Evolutionary conservation across 2,329 filamentous ascomycete species (phyloP).

Genomic region (Mollisia scopiformis): DNA sequence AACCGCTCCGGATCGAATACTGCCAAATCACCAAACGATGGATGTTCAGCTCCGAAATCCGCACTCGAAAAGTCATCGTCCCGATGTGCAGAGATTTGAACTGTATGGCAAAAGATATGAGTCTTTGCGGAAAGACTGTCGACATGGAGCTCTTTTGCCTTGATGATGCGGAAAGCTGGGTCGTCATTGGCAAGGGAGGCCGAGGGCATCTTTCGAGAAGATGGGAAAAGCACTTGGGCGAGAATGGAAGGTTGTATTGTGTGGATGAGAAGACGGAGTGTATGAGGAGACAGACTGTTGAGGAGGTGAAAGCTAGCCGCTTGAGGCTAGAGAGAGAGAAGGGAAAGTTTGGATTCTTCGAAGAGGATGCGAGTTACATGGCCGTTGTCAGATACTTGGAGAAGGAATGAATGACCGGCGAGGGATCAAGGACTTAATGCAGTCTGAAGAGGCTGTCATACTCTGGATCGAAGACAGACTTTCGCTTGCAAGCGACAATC

Average conservation of each 20-base stretch:
- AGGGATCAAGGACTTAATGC: background rate
- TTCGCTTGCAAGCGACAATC: background rate
- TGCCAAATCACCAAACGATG: constrained; percentile 17
- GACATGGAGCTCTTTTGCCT: constrained; percentile 14
- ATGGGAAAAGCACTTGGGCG: background rate
- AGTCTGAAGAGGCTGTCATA: too few species aligned
- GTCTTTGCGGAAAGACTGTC: background rate
- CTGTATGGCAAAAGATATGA: constrained; percentile 9
- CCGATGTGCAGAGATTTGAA: constrained; percentile 8
- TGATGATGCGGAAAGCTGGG: constrained; percentile 19
- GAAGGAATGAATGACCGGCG: background rate
- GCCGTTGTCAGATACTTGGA: constrained; percentile 16
- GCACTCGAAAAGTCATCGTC: constrained; percentile 3
- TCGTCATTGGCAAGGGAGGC: background rate
- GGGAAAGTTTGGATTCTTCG: constrained; percentile 1
- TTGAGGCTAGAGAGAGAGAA: background rate
- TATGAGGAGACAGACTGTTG: constrained; percentile 5
- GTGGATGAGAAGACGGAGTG: constrained; percentile 8
- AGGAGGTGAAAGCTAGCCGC: constrained; percentile 5
- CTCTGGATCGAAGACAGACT: too few species aligned
- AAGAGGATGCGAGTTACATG: constrained; percentile 14
- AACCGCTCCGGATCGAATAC: constrained; percentile 17
- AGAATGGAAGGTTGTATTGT: constrained; percentile 1
- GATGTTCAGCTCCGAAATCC: constrained; percentile 22
- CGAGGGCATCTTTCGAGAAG: background rate